phyloP scores from a whole-genome alignment of 345 rosid species.

The Eutrema yunnanense region DNA sequence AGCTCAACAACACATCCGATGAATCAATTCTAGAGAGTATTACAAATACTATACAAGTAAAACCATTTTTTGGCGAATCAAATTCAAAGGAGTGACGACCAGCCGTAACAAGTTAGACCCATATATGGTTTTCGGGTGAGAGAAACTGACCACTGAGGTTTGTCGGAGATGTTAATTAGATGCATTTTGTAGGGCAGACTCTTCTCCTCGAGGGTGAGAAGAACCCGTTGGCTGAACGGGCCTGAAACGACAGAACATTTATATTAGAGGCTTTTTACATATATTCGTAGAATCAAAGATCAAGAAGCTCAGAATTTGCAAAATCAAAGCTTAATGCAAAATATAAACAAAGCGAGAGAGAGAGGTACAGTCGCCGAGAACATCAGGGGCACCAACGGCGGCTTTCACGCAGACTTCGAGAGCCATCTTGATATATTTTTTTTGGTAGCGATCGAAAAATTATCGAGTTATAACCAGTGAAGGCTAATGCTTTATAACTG shows the following conservation, averaged over 20 bases:
- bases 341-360: neutral
- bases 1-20: neutral
- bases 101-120: neutral
- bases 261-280: neutral
- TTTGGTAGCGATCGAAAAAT: neutral
- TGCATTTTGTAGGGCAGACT: conserved; percentile 46
- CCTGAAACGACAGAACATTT: conserved; percentile 35
- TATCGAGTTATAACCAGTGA: neutral
- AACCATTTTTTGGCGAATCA: neutral
- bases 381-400: conserved; percentile 62
- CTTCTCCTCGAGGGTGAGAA: conserved; percentile 89
- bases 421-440: conserved; percentile 39
- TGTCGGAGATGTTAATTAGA: conserved; percentile 54
- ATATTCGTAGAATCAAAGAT: neutral
- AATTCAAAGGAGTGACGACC: neutral
- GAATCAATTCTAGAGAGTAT: neutral
- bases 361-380: conserved; percentile 66
- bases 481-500: neutral
- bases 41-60: neutral
- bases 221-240: conserved; percentile 64
- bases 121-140: neutral
- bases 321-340: neutral
- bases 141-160: conserved; percentile 70
- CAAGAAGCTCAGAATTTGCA: neutral
- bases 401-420: conserved; percentile 86